Evolutionary conservation across 108 stramenopile species (phyloP).

Genomic region (Bacterosira constricta): DNA sequence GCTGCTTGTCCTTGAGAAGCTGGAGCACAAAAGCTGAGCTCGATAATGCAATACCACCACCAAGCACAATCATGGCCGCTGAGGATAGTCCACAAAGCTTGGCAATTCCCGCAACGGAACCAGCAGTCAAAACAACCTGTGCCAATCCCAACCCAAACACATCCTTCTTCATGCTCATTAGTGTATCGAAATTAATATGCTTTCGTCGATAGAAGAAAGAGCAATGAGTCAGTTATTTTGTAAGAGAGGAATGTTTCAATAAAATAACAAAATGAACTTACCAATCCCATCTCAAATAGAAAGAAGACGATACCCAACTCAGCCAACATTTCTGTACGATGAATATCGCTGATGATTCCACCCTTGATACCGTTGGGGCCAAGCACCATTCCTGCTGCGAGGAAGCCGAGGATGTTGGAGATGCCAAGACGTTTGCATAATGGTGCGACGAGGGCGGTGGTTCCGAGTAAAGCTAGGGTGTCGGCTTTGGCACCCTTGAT

Average conservation of each 20-base stretch:
- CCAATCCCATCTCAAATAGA: conserved; percentile 97
- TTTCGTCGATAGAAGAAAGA: too few species aligned
- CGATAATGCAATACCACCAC: conserved; percentile 88
- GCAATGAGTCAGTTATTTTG: too few species aligned
- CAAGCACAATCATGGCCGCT: conserved; percentile 81
- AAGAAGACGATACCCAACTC: conserved; percentile 97
- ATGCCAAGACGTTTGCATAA: conserved; percentile 75
- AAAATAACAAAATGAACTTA: too few species aligned
- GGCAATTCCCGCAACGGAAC: conserved; percentile 63
- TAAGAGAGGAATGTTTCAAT: too few species aligned
- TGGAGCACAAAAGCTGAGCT: conserved; percentile 95
- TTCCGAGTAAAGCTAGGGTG: conserved; percentile 77
- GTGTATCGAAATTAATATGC: conserved; percentile 84
- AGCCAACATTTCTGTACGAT: conserved; percentile 84
- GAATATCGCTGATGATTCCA: conserved; percentile 67
- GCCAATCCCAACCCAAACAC: conserved; percentile 91
- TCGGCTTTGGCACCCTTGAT: conserved; percentile 88
- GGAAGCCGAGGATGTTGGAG: conserved; percentile 92
- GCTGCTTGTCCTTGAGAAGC: conserved; percentile 87
- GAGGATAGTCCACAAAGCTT: conserved; percentile 57
- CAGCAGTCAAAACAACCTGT: conserved; percentile 83
- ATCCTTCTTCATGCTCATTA: conserved; percentile 84
- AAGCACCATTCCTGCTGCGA: conserved; percentile 76
- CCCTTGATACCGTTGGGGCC: conserved; percentile 84
- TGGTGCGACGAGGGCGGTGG: conserved; percentile 86